Percentiles rank a stretch among this genome's conserved stretches.
phyloP scores from a whole-genome alignment of 2,329 filamentous ascomycete species.

The Ophiostoma australiae region DNA sequence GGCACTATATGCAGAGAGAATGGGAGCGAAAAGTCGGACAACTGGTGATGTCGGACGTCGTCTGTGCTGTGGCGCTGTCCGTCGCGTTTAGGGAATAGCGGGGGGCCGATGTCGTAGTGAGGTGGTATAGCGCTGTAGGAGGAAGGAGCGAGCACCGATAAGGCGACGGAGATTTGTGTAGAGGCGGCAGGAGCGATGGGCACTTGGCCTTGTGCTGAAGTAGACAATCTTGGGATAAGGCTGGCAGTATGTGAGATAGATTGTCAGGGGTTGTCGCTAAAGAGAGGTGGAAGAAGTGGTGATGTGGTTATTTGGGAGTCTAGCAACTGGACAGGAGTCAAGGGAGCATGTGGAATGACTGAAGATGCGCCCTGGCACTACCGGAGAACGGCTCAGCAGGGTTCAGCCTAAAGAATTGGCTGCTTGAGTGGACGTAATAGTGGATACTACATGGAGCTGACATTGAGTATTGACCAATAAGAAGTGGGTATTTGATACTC shows the following conservation, averaged over 20 bases:
- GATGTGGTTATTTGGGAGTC: not conserved
- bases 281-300: not conserved
- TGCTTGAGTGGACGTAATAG: slow-evolving; percentile 2
- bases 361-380: slow-evolving; percentile 10
- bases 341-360: not conserved
- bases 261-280: not conserved
- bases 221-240: not conserved
- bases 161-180: not conserved
- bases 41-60: slow-evolving; percentile 5
- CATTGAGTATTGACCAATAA: not conserved
- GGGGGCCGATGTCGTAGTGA: slow-evolving; percentile 5
- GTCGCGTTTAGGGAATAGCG: slow-evolving; percentile 11
- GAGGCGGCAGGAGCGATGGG: not conserved
- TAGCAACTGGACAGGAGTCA: not conserved
- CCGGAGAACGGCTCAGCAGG: slow-evolving; percentile 6
- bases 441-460: not conserved
- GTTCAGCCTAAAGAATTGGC: slow-evolving; percentile 2
- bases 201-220: not conserved
- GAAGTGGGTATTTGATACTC: not conserved
- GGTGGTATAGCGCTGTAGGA: not conserved
- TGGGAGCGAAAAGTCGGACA: not conserved
- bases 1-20: not conserved
- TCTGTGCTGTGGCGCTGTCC: slow-evolving; percentile 3
- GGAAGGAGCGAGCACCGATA: not conserved
- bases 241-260: not conserved